Conservation (phyloP, 2,329 filamentous ascomycete genomes). For the Seiridium cupressi region DNA sequence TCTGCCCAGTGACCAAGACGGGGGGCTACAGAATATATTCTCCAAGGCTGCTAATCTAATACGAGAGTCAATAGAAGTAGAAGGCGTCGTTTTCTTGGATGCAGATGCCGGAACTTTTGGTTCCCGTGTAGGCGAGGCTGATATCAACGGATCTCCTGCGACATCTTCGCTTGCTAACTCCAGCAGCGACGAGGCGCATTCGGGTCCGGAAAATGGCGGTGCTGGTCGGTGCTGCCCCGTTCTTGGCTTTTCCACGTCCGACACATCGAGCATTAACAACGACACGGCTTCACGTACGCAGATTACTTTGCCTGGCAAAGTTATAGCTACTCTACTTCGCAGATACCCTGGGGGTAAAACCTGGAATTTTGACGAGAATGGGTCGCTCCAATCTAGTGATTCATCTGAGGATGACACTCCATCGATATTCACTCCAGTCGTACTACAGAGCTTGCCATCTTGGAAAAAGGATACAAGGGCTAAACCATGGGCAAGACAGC, state of each 20-base stretch:
- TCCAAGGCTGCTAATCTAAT: conserved; percentile 41
- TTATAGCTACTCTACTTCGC: conserved; percentile 38
- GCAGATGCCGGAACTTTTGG: conserved; percentile 18
- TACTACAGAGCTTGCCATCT: not conserved
- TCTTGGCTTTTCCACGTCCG: conserved; percentile 36
- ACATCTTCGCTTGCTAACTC: conserved; percentile 12
- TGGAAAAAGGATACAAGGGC: not conserved
- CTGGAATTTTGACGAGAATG: conserved; percentile 41
- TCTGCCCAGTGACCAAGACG: not conserved
- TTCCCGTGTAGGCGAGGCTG: not conserved
- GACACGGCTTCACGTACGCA: not conserved
- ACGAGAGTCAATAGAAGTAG: conserved; percentile 38
- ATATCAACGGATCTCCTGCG: not conserved
- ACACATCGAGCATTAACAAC: conserved; percentile 29
- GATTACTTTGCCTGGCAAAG: conserved; percentile 31
- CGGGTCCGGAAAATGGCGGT: not conserved
- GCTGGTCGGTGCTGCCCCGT: conserved; percentile 23
- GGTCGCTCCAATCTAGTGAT: conserved; percentile 30
- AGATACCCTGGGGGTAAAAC: conserved; percentile 44
- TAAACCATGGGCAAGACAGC: not conserved
- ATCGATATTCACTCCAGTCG: not conserved
- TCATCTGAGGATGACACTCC: conserved; percentile 8
- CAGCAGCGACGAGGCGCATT: conserved; percentile 14
- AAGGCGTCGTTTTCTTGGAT: conserved; percentile 36
- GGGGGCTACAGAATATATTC: conserved; percentile 25